Evolutionary conservation across 228 moss, liverwort and hornwort species (phyloP).

Genomic region (Sphagnum fallax): DNA sequence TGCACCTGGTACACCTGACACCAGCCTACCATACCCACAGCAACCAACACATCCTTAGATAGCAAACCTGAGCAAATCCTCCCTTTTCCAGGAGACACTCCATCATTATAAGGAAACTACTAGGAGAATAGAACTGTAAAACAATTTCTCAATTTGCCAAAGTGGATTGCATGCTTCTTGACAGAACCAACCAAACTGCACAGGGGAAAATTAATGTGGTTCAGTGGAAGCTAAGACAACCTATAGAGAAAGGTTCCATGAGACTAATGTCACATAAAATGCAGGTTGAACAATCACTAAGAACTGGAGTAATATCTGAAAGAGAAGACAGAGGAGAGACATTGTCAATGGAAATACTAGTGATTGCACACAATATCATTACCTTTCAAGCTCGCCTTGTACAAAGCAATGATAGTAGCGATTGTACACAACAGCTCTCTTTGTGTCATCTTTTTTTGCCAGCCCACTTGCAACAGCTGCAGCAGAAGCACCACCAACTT

Average conservation of each 20-base stretch:
- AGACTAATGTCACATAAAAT: too few species aligned
- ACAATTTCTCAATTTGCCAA: background rate
- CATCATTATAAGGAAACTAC: background rate
- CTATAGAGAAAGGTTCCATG: too few species aligned
- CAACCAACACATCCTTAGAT: background rate
- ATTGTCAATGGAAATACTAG: too few species aligned
- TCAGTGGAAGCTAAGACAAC: too few species aligned
- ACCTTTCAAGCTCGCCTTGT: conserved; percentile 93
- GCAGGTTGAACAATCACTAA: too few species aligned
- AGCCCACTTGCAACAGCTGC: conserved; percentile 86
- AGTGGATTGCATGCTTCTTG: background rate
- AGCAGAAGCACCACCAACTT: conserved; percentile 80
- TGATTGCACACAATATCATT: too few species aligned
- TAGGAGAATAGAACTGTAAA: too few species aligned
- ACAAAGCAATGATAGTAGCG: conserved; percentile 98
- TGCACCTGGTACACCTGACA: conserved; percentile 51
- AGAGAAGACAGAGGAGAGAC: too few species aligned
- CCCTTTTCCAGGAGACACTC: background rate
- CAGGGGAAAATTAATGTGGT: too few species aligned
- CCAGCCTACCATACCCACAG: conserved; percentile 43
- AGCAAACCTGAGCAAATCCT: background rate
- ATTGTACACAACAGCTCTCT: conserved; percentile 88
- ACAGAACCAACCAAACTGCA: background rate
- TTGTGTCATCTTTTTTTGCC: conserved; percentile 85
- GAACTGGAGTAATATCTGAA: too few species aligned